These are phyloP conservation scores for Nidula niveotomentosa DNA, from an alignment of 1,284 basidiomycete genomes.

Conservation along the genomic window DNA sequence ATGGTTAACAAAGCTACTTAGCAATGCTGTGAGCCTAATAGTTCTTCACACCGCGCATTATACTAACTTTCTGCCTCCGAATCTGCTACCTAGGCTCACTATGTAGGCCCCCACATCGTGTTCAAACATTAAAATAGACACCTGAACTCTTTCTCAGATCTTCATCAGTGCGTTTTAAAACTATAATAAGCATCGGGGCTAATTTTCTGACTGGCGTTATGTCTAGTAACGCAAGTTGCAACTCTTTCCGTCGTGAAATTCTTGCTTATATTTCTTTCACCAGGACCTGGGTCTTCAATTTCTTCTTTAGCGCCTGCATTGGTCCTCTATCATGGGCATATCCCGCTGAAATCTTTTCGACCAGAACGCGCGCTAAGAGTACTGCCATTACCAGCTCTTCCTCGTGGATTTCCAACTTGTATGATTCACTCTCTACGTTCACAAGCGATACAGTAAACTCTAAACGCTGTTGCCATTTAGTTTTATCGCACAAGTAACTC, in stretches of 20 bases:
- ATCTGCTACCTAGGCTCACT: conserved; percentile 20
- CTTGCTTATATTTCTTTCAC: neutral
- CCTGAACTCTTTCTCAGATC: conserved; percentile 19
- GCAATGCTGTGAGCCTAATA: conserved; percentile 23
- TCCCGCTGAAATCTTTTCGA: conserved; percentile 47
- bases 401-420: conserved; percentile 53
- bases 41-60: neutral
- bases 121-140: too few species aligned
- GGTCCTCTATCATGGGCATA: conserved; percentile 54
- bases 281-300: conserved; percentile 51
- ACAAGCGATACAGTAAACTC: neutral
- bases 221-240: conserved; percentile 24
- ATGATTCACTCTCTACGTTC: neutral
- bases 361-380: conserved; percentile 58
- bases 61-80: neutral
- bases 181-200: too few species aligned
- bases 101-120: conserved; percentile 16
- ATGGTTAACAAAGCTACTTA: conserved; percentile 3
- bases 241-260: neutral
- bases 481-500: conserved; percentile 48
- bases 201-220: neutral
- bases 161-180: conserved; percentile 27
- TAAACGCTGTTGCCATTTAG: conserved; percentile 11
- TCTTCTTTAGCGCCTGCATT: conserved; percentile 53
- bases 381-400: conserved; percentile 56